Base-by-base conservation (phyloP, 345 rosid genomes). In the Camelina neglecta region DNA sequence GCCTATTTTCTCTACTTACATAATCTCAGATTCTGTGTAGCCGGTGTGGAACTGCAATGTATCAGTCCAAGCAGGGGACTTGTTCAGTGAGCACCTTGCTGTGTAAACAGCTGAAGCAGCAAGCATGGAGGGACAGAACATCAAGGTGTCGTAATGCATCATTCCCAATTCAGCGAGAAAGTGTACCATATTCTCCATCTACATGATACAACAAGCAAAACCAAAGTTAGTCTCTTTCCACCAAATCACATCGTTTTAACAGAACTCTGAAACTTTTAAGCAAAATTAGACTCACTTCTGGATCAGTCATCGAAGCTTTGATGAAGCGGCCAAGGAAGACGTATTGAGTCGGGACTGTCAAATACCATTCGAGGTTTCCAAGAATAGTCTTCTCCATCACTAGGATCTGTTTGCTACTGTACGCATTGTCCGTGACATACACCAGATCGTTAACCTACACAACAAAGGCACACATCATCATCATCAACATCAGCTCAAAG, bases 101-200 rank as follows among this genome's bases (percentile, higher is more conserved):
- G 90, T 93, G 84, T 88, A 93, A 16, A 93, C 97, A 33, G 94
- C 97, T 3, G 97, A 89, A 53, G 98, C 94, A 70, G 98, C 97
- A 12, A 93, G 71, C 85, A 86, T 54, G 0, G 98, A 90, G 4
- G 97, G 90, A 49, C 84, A 75, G 60, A 83, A 84, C 74, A 18
- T 24, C 29, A 79, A 56, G 0, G 88, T 76, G 4, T 80, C 83
- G 49, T 94, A 94, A 33, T 92, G 88, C 87, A 86, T 83, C 79
- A 86, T 60, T 23, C 95, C 96, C 47, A 92, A 78, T 47, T 92
- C 93, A 51, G 95, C 88, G n/a, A 94, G 84, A 78, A 82, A 94
- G 60, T 79, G 83, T 33, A 72, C 93, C 95, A 90, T 82, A 48
- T 84, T 82, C 81, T 92, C 96, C 86, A 86, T 83, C 96, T 93